These are phyloP conservation scores for Poterioochromonas sp. DNA, from an alignment of 352 stramenopile genomes.

Conservation along the genomic window DNA sequence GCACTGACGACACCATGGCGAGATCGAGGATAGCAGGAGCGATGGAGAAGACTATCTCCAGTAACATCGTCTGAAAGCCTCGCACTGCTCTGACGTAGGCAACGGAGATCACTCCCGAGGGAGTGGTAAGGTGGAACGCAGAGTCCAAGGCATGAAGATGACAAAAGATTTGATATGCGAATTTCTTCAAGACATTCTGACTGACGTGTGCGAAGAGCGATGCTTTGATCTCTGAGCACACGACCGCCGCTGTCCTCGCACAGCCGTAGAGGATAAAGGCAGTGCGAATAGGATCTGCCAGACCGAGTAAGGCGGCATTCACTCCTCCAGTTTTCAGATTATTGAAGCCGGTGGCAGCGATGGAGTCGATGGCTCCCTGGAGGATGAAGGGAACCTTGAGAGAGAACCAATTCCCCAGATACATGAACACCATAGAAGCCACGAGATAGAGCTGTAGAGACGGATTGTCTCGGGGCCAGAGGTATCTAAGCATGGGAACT, in stretches of 20 bases:
- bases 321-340: too few relatives aligned
- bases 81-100: constrained; percentile 62
- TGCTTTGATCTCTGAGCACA: constrained; percentile 31
- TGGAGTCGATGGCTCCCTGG: constrained; percentile 27
- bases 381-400: constrained; percentile 34
- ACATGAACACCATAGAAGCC: constrained; percentile 8
- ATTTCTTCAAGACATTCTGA: constrained; percentile 62
- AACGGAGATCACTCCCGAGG: constrained; percentile 60
- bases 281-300: background rate
- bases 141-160: constrained; percentile 62
- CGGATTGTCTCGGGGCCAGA: constrained; percentile 9
- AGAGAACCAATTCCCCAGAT: constrained; percentile 34
- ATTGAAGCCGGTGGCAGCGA: background rate
- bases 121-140: constrained; percentile 61
- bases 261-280: background rate
- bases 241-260: background rate
- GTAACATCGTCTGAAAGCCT: constrained; percentile 65
- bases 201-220: constrained; percentile 60
- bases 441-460: constrained; percentile 11
- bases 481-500: constrained; percentile 11
- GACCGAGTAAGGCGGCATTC: too few relatives aligned
- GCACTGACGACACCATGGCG: constrained; percentile 57
- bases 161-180: constrained; percentile 59
- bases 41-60: constrained; percentile 62
- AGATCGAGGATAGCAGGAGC: constrained; percentile 63